Percentiles rank a stretch among this genome's conserved stretches.
Conservation (phyloP, 768 basidiomycete species). For the Lactarius trivialis region DNA sequence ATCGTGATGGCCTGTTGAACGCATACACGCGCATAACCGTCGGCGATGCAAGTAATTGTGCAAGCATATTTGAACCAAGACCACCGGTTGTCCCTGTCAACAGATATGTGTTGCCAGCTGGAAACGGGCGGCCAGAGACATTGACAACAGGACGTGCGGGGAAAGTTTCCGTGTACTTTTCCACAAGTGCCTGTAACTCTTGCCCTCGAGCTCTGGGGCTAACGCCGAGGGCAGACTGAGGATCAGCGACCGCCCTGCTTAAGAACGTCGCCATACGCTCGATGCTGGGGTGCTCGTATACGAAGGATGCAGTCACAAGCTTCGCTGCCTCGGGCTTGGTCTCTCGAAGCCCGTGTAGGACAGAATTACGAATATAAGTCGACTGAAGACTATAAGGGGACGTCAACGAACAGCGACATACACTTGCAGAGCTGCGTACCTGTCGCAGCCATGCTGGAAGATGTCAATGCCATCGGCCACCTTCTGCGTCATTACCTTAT, state of each 20-base stretch:
- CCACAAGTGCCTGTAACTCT: conserved; percentile 24
- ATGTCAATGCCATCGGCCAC: conserved; percentile 34
- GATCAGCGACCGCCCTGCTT: conserved; percentile 6
- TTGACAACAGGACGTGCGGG: conserved; percentile 8
- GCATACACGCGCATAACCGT: conserved; percentile 24
- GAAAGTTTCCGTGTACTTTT: conserved; percentile 24
- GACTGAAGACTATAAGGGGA: conserved; percentile 23
- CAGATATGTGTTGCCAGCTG: conserved; percentile 15
- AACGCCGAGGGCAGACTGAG: background rate
- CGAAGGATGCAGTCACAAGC: conserved; percentile 22
- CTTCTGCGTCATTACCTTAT: conserved; percentile 28
- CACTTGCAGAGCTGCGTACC: conserved; percentile 24
- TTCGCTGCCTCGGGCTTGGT: conserved; percentile 15
- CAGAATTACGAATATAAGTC: conserved; percentile 27
- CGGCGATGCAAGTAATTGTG: conserved; percentile 15
- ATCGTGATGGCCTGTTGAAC: conserved; percentile 22
- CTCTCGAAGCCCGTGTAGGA: conserved; percentile 26
- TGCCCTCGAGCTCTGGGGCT: conserved; percentile 6
- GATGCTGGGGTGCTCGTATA: conserved; percentile 26
- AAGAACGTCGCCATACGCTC: conserved; percentile 19
- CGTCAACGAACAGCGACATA: background rate
- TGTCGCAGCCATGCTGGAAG: conserved; percentile 38
- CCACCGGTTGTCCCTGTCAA: conserved; percentile 26
- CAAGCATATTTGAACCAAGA: conserved; percentile 25
- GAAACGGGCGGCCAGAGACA: background rate